Evolutionary conservation across 2,329 filamentous ascomycete genomes (phyloP).

Genomic region (Xylariomycetidae sp.): DNA sequence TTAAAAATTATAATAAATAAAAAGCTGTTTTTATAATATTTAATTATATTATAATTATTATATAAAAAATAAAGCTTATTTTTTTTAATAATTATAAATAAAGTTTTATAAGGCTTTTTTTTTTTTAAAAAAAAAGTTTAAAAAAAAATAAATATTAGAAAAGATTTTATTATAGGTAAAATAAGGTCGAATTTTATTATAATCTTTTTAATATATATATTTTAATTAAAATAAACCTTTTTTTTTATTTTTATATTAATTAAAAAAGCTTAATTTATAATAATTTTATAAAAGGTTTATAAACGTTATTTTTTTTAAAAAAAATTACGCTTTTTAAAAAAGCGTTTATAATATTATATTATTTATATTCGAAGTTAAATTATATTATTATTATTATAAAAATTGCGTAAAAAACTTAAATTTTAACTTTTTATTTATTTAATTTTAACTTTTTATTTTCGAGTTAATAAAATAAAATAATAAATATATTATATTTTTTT

Average conservation of each 20-base stretch:
- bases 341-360: neutral
- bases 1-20: constrained; percentile 2
- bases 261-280: neutral
- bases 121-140: too few relatives aligned
- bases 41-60: too few relatives aligned
- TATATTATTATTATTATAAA: too few relatives aligned
- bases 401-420: too few relatives aligned
- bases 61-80: too few relatives aligned
- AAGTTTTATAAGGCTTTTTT: too few relatives aligned
- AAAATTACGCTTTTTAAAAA: neutral
- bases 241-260: neutral
- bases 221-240: neutral
- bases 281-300: neutral
- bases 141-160: too few relatives aligned
- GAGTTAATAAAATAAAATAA: too few relatives aligned
- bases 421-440: neutral
- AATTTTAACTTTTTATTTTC: neutral
- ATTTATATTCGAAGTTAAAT: neutral
- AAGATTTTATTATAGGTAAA: neutral
- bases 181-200: neutral
- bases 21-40: too few relatives aligned
- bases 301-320: neutral
- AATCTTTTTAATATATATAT: constrained; percentile 1
- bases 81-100: neutral
- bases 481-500: too few relatives aligned